phyloP scores from a whole-genome alignment of 768 basidiomycete genomes.

The Pulveroboletus sp. region DNA sequence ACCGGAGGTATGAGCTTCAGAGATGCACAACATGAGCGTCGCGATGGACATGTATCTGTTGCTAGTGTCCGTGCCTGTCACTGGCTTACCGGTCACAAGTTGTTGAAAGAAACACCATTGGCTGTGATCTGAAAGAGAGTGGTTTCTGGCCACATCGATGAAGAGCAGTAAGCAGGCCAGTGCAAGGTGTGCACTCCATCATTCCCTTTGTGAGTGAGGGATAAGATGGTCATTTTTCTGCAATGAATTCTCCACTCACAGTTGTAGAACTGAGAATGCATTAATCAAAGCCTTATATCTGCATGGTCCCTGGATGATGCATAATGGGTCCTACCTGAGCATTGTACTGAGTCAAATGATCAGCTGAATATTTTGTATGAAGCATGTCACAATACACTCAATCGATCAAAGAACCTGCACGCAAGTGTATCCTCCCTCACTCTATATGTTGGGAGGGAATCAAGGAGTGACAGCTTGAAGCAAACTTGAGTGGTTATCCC shows the following conservation, averaged over 20 bases:
- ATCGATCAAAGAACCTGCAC: constrained; percentile 42
- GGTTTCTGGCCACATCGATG: constrained; percentile 37
- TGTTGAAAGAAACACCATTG: constrained; percentile 54
- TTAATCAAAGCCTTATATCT: neutral
- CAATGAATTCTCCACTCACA: constrained; percentile 8
- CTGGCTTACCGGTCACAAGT: constrained; percentile 79
- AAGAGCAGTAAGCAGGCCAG: constrained; percentile 38
- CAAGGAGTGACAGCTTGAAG: constrained; percentile 41
- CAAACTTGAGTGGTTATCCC: too few relatives aligned
- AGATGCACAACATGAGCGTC: constrained; percentile 54
- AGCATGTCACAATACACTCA: constrained; percentile 29
- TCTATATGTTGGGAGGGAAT: constrained; percentile 35
- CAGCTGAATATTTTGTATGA: neutral
- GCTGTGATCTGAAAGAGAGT: constrained; percentile 46
- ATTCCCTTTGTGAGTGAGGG: constrained; percentile 29
- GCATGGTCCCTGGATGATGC: neutral
- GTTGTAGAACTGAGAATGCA: constrained; percentile 17
- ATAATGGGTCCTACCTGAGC: constrained; percentile 28
- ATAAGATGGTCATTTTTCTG: neutral
- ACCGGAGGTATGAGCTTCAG: constrained; percentile 39
- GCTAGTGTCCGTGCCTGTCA: constrained; percentile 42
- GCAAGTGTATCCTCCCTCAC: constrained; percentile 41
- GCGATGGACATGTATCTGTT: constrained; percentile 55
- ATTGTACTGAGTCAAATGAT: constrained; percentile 35
- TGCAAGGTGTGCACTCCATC: constrained; percentile 36